These are phyloP conservation scores for Komagataella pseudopastoris DNA, from an alignment of 805 yeast genomes.

Conservation along the genomic window DNA sequence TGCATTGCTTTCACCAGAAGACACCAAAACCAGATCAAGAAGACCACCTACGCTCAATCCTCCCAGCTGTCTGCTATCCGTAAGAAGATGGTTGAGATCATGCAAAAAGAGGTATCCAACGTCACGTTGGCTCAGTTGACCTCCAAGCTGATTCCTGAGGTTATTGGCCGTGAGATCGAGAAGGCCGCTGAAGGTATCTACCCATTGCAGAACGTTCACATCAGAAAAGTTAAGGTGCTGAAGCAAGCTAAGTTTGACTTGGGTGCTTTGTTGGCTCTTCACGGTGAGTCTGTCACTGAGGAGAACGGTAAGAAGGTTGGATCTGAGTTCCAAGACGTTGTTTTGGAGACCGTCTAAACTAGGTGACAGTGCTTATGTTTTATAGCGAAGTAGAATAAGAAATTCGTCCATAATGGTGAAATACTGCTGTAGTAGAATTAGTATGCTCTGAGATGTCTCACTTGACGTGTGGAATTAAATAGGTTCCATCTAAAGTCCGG, in stretches of 20 bases:
- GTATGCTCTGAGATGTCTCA: not conserved
- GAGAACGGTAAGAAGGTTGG: constrained; percentile 97
- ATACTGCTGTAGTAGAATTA: not conserved
- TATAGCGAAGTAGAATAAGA: constrained; percentile 2
- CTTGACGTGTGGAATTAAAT: too few relatives aligned
- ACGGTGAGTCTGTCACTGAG: constrained; percentile 90
- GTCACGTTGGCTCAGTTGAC: constrained; percentile 94
- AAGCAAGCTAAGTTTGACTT: constrained; percentile 98
- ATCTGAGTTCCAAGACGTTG: constrained; percentile 95
- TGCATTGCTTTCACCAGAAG: constrained; percentile 98
- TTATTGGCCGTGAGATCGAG: constrained; percentile 96
- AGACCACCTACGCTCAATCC: constrained; percentile 95
- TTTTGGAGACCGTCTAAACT: constrained; percentile 88
- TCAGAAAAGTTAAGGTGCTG: constrained; percentile 97
- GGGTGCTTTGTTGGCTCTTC: constrained; percentile 90
- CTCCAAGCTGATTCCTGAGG: constrained; percentile 96
- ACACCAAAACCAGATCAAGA: constrained; percentile 92
- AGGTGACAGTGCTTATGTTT: not conserved
- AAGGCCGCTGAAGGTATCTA: constrained; percentile 88
- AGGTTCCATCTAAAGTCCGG: too few relatives aligned
- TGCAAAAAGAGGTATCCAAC: constrained; percentile 92
- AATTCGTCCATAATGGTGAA: not conserved
- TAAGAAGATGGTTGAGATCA: constrained; percentile 92
- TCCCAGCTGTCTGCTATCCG: constrained; percentile 96
- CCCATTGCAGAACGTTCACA: constrained; percentile 98